Percentiles rank a stretch among this genome's conserved stretches.
Conservation (phyloP, 2,329 filamentous ascomycete genomes). For the Rhinocladiella mackenziei region DNA sequence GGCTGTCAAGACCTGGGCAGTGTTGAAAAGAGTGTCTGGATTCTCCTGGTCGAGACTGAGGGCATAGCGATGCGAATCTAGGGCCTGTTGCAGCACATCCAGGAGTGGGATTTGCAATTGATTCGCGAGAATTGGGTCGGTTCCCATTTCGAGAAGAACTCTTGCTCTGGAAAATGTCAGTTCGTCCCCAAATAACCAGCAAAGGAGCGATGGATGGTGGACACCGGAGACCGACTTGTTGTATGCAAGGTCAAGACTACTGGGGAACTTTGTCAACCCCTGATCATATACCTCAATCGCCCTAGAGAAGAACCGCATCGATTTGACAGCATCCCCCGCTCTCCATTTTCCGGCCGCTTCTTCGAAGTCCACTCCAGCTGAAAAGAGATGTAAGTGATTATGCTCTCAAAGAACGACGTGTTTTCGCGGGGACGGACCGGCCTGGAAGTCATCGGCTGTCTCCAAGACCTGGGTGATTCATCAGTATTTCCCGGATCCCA, state of each 20-base stretch:
- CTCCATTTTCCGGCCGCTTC: slow-evolving; percentile 72
- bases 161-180: slow-evolving; percentile 50
- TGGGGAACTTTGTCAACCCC: slow-evolving; percentile 58
- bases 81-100: slow-evolving; percentile 56
- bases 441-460: slow-evolving; percentile 65
- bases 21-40: slow-evolving; percentile 67
- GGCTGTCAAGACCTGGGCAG: slow-evolving; percentile 63
- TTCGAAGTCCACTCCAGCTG: slow-evolving; percentile 64
- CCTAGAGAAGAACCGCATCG: slow-evolving; percentile 54
- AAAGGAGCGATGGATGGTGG: not conserved
- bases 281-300: slow-evolving; percentile 64
- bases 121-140: slow-evolving; percentile 59
- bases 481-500: slow-evolving; percentile 11
- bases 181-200: slow-evolving; percentile 1
- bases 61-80: slow-evolving; percentile 62
- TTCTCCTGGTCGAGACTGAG: slow-evolving; percentile 58
- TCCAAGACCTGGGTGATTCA: slow-evolving; percentile 47
- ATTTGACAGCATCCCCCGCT: slow-evolving; percentile 65
- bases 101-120: slow-evolving; percentile 53
- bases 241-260: slow-evolving; percentile 67
- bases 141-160: slow-evolving; percentile 65
- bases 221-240: slow-evolving; percentile 56
- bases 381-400: not conserved
- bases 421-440: slow-evolving; percentile 40
- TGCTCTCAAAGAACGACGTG: not conserved